phyloP scores from a whole-genome alignment of 805 yeast genomes.

The Blastobotrys chiropterorum region DNA sequence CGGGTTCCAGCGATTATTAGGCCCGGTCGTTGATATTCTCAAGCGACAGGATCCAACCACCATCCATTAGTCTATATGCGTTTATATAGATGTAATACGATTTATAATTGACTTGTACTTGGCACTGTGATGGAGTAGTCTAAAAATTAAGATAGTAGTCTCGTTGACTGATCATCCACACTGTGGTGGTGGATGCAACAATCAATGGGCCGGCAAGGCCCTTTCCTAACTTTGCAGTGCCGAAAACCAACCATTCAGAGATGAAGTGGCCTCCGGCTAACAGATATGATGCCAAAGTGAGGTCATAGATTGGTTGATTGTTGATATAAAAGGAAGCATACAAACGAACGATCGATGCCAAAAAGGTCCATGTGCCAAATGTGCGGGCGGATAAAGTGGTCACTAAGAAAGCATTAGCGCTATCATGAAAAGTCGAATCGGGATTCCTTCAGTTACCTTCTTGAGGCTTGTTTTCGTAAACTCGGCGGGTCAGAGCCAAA shows the following conservation, averaged over 20 bases:
- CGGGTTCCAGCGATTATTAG: slow-evolving; percentile 89
- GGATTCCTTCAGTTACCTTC: slow-evolving; percentile 43
- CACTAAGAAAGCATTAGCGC: too few relatives aligned
- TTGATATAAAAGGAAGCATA: slow-evolving; percentile 78
- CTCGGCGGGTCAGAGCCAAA: slow-evolving; percentile 66
- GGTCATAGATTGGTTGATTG: slow-evolving; percentile 65
- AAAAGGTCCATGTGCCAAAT: slow-evolving; percentile 95
- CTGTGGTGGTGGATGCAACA: slow-evolving; percentile 64
- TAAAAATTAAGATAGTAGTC: slow-evolving; percentile 43
- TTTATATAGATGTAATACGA: background rate
- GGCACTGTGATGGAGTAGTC: too few relatives aligned
- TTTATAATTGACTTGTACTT: background rate
- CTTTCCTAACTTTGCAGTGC: slow-evolving; percentile 76
- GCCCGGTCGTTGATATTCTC: slow-evolving; percentile 87
- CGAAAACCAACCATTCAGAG: slow-evolving; percentile 72
- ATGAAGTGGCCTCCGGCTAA: slow-evolving; percentile 83
- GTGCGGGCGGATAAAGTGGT: slow-evolving; percentile 82
- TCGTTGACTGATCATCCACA: slow-evolving; percentile 76
- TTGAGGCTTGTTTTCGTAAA: slow-evolving; percentile 59
- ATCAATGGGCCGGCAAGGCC: slow-evolving; percentile 87
- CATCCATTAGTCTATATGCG: too few relatives aligned
- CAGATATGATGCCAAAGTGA: slow-evolving; percentile 72
- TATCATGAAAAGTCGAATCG: background rate
- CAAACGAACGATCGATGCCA: slow-evolving; percentile 75
- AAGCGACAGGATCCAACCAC: slow-evolving; percentile 74